phyloP scores from a whole-genome alignment of 768 basidiomycete genomes.

The Clavaria fumosa region DNA sequence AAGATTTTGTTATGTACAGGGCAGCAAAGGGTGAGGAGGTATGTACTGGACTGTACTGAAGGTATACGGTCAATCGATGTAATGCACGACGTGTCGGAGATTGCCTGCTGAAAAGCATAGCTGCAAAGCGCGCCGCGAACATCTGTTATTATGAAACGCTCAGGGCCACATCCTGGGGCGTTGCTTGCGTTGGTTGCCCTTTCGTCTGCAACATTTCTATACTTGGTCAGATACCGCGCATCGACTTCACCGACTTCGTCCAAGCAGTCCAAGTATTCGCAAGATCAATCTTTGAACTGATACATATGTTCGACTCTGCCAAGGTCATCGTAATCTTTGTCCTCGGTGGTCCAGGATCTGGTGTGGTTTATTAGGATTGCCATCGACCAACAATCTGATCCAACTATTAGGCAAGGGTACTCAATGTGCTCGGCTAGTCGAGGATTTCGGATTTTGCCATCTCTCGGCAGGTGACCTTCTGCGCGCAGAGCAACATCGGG shows the following conservation, averaged over 20 bases:
- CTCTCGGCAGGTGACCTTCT: conserved; percentile 97
- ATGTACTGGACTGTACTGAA: no score
- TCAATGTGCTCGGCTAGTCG: conserved; percentile 73
- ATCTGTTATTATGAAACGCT: no score
- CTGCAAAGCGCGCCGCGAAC: no score
- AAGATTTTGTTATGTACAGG: no score
- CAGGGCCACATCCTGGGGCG: conserved; percentile 53
- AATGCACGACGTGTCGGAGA: no score
- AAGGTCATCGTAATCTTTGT: conserved; percentile 88
- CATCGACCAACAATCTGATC: conserved; percentile 5
- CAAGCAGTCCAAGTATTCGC: no score
- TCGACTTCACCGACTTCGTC: conserved; percentile 42
- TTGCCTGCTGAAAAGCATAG: no score
- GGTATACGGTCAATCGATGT: no score
- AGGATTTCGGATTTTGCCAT: conserved; percentile 80
- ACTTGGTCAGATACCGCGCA: conserved; percentile 41
- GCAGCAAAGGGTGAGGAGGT: no score
- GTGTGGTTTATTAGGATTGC: conserved; percentile 22
- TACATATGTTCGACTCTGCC: conserved; percentile 44
- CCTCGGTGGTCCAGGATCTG: conserved; percentile 93
- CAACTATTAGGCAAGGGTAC: conserved; percentile 81
- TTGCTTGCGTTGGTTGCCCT: conserved; percentile 39
- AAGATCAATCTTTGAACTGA: no score
- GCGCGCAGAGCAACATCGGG: conserved; percentile 82
- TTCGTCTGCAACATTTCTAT: conserved; percentile 43